Evolutionary conservation across 352 stramenopile genomes (phyloP).

Genomic region (Thalassiosira exigua): DNA sequence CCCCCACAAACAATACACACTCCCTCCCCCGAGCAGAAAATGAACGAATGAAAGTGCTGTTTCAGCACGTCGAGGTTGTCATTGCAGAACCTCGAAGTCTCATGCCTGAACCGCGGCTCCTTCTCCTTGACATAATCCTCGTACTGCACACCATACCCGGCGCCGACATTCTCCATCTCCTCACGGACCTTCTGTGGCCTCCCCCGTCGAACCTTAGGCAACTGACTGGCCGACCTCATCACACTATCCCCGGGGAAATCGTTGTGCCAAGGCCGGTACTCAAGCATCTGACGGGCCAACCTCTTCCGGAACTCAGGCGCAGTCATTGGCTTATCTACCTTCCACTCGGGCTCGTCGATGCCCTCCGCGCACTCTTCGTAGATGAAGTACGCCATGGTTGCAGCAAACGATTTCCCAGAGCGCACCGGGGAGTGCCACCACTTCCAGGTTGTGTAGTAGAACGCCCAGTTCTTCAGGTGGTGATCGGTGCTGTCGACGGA

Average conservation of each 20-base stretch:
- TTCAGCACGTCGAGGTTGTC: no score
- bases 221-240: no score
- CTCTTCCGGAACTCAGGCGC: constrained; percentile 10
- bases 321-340: constrained; percentile 26
- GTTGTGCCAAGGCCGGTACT: constrained; percentile 10
- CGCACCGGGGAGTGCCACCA: constrained; percentile 31
- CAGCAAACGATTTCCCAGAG: constrained; percentile 26
- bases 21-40: no score
- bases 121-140: no score
- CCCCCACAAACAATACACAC: no score
- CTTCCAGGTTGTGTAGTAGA: constrained; percentile 30
- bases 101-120: no score
- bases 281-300: constrained; percentile 9
- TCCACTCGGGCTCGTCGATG: constrained; percentile 32
- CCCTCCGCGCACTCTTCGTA: constrained; percentile 24
- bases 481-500: constrained; percentile 34
- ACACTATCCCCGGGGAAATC: constrained; percentile 38
- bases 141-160: no score
- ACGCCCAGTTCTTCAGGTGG: constrained; percentile 16
- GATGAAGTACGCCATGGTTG: constrained; percentile 24
- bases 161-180: no score
- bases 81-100: no score
- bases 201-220: no score
- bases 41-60: no score
- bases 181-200: no score